Base-by-base conservation (phyloP, 495 filamentous ascomycete genomes). In the Platismatia glauca region DNA sequence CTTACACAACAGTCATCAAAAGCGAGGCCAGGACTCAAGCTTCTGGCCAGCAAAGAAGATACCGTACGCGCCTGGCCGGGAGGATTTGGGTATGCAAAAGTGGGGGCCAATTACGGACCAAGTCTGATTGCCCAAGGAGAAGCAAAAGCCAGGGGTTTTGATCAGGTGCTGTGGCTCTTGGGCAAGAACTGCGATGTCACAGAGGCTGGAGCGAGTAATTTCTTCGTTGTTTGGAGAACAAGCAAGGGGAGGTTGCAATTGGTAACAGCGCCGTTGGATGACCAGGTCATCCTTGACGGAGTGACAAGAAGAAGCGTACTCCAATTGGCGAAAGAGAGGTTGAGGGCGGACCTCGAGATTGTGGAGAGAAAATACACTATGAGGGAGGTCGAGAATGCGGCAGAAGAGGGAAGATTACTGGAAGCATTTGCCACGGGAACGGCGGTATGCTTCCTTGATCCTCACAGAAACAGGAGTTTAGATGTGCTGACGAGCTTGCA, bases 91-190 rank as follows among this genome's bases (percentile, higher is more conserved):
- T 90, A 85, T 66, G 90, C 90, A 56, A 96, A 96, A 75, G 84
- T 96, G 15, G 90, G 90, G 55, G 91, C 91, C 33, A 96, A 96
- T 78, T 96, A 96, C 71, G 91, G 90, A 0, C 91, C 91, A 9
- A 84, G 79, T 31, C 76, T 96, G 46, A 79, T 88, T 61, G 86
- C 90, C 3, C 89, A 91, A 50, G 77, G 79, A 43, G 85, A 90
- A 71, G 91, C 91, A 11, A 75, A 80, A 61, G 78, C 75, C 15
- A 72, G 79, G 60, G 91, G 91, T 5, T 96, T 85, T 66, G 81
- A 91, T 68, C 91, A 96, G 78, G 87, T 95, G 37, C 81, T 96
- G n/a, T 96, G 91, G 91, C 79, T 96, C 57, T 91, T 93, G 65
- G 89, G 88, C 4, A 73, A 79, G 53, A 77, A 91, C 50, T 82